A percentile compares a stretch with the other conserved stretches of the same genome.
Conservation (phyloP, 306 rosid species). For the Fragaria ananassa region DNA sequence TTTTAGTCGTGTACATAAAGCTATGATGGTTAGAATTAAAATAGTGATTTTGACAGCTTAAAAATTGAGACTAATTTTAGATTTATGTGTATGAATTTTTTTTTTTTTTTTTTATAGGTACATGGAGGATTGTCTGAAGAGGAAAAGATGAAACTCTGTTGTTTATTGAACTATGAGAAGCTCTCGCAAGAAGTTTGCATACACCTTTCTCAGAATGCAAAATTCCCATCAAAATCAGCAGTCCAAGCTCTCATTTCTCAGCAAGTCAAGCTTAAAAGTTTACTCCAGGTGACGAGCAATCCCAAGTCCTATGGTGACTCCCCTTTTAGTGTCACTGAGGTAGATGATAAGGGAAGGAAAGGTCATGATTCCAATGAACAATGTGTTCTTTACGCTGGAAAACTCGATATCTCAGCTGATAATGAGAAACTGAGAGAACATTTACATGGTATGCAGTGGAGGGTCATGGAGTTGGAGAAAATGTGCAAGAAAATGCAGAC, state of each 20-base stretch:
- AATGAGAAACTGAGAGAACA: constrained; percentile 58
- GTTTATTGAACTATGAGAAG: constrained; percentile 65
- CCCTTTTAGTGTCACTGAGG: constrained; percentile 33
- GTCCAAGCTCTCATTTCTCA: constrained; percentile 56
- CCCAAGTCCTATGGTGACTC: constrained; percentile 39
- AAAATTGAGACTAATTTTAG: constrained; percentile 2
- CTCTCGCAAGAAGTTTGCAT: constrained; percentile 62
- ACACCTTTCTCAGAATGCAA: constrained; percentile 60
- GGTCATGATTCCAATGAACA: constrained; percentile 42
- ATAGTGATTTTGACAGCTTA: not conserved
- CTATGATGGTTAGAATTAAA: not conserved
- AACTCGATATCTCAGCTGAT: constrained; percentile 49
- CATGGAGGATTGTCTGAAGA: constrained; percentile 76
- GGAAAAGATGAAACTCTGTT: constrained; percentile 65
- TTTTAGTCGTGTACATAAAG: not conserved
- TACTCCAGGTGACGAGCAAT: constrained; percentile 39
- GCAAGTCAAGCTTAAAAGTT: constrained; percentile 59
- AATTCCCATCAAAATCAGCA: constrained; percentile 66
- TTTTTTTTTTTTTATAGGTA: constrained; percentile 47
- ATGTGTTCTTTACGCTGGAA: constrained; percentile 53
- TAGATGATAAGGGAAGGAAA: constrained; percentile 36
- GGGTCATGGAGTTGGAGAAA: constrained; percentile 86
- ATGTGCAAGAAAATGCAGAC: constrained; percentile 71
- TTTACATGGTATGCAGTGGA: constrained; percentile 89
- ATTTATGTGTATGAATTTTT: constrained; percentile 7